Evolutionary conservation across 2,329 filamentous ascomycete species (phyloP).

Genomic region (Diaporthe vexans): DNA sequence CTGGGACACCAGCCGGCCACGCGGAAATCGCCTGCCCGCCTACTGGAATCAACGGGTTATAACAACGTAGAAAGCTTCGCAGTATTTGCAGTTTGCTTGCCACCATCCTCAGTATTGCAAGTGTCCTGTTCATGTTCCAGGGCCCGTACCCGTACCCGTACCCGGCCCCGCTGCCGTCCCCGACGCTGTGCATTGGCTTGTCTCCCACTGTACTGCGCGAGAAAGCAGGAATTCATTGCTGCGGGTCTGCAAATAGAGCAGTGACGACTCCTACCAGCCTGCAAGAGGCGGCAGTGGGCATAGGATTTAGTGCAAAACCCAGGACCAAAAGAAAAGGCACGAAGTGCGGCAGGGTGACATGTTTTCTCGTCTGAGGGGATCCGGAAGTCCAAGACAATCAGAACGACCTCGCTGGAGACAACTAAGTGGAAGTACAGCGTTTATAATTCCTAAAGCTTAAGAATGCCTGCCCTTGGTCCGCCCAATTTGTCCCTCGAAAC

Average conservation of each 20-base stretch:
- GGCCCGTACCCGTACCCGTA: too few relatives aligned
- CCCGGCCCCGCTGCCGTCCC: not conserved
- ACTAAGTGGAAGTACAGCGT: constrained; percentile 11
- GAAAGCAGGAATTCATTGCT: not conserved
- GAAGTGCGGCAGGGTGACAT: not conserved
- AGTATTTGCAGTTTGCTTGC: not conserved
- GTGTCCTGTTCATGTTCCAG: not conserved
- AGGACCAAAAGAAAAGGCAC: too few relatives aligned
- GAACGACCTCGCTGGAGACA: not conserved
- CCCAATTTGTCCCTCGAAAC: constrained; percentile 25
- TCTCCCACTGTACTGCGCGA: not conserved
- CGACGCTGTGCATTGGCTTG: not conserved
- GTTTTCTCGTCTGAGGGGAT: not conserved
- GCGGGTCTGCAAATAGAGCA: not conserved
- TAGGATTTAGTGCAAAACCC: not conserved
- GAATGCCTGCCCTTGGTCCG: constrained; percentile 20
- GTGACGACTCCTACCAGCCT: not conserved
- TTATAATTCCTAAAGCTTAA: constrained; percentile 30
- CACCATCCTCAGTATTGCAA: not conserved
- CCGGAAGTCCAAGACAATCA: not conserved
- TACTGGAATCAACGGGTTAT: too few relatives aligned
- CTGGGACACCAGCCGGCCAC: not conserved
- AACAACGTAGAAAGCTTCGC: not conserved
- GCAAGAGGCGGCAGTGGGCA: not conserved
- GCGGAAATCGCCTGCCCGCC: not conserved